Percentiles rank a stretch among this genome's conserved stretches.
Evolutionary conservation across 2,329 filamentous ascomycete genomes (phyloP).

Genomic region (Aspergillus eucalypticola): DNA sequence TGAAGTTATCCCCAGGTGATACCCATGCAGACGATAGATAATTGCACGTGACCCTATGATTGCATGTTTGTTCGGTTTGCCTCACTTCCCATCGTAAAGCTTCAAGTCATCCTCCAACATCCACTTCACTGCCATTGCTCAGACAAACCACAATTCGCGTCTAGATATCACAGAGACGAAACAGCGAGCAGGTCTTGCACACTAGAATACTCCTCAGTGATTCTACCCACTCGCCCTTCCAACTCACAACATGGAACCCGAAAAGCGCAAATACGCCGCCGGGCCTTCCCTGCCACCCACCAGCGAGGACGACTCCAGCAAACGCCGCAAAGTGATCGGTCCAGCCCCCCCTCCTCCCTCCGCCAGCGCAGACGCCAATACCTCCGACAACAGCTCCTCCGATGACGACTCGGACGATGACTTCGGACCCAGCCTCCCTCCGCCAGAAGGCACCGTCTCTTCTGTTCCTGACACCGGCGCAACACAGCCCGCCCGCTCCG

Average conservation of each 20-base stretch:
- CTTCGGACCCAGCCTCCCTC: slow-evolving; percentile 45
- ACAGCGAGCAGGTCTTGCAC: background rate
- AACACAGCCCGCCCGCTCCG: slow-evolving; percentile 22
- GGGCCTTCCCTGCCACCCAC: slow-evolving; percentile 12
- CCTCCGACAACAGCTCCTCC: slow-evolving; percentile 33
- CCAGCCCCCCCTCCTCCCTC: slow-evolving; percentile 57
- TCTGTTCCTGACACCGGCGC: background rate
- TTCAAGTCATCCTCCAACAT: background rate
- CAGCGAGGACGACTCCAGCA: slow-evolving; percentile 24
- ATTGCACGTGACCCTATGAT: no score
- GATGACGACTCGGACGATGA: slow-evolving; percentile 40
- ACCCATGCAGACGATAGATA: no score
- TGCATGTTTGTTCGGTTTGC: background rate
- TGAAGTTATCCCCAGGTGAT: no score
- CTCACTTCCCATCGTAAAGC: background rate
- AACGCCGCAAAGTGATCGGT: slow-evolving; percentile 56
- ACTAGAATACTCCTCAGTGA: no score
- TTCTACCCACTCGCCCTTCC: no score
- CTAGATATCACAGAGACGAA: background rate
- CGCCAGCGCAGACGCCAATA: slow-evolving; percentile 18
- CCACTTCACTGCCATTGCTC: background rate
- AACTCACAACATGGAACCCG: background rate
- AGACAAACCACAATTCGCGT: background rate
- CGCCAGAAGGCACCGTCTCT: slow-evolving; percentile 22
- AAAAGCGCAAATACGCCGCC: slow-evolving; percentile 25